Base-by-base conservation (phyloP, 208 protist genomes). In the Wallacemonas rigidus region DNA sequence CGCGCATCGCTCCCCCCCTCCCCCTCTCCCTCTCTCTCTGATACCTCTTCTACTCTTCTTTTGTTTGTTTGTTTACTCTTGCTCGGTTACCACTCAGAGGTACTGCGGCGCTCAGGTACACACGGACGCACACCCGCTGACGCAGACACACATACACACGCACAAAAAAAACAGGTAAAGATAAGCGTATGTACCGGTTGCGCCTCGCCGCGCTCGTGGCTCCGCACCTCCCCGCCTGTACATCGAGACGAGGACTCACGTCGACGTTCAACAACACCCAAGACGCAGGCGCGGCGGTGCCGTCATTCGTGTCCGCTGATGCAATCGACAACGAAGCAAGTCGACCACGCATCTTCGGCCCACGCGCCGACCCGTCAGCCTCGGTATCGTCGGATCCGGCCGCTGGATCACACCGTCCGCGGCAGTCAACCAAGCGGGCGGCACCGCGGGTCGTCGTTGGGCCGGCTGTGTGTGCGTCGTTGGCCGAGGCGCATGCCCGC, bases 401-500 rank as follows among this genome's bases (percentile, higher is more conserved):
- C 26, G 26, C 26, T 50, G 8, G 45, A 50, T 50, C 8, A 6
- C 45, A 50, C 12, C 45, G 45, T 50, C 45, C 8, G 6, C 45
- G 45, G 45, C 45, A 12, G 6, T 50, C 45, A 26, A 26, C 26
- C 26, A 26, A 26, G 26, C 26, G 26, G 26, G 26, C 26, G 26
- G 26, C 26, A 26, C 26, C 26, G 26, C 26, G 26, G 26, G 26
- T 26, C 26, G 26, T 26, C 26, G 26, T 26, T 26, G 26, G 26
- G 26, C 26, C 26, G 26, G 53, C 39, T 6, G 53, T 72, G 43
- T 72, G 56, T 36, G 9, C 2, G 7, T 56, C 43, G 3, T 3
- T 72, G 41, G 68, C 68, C 5, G 68, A 72, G 53, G 68, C 68
- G n/a, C 68, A 72, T 26, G 68, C 41, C 11, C 56, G 64, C 43